phyloP scores from a whole-genome alignment of 176 grass and related monocot genomes.

The Oryza officinalis region DNA sequence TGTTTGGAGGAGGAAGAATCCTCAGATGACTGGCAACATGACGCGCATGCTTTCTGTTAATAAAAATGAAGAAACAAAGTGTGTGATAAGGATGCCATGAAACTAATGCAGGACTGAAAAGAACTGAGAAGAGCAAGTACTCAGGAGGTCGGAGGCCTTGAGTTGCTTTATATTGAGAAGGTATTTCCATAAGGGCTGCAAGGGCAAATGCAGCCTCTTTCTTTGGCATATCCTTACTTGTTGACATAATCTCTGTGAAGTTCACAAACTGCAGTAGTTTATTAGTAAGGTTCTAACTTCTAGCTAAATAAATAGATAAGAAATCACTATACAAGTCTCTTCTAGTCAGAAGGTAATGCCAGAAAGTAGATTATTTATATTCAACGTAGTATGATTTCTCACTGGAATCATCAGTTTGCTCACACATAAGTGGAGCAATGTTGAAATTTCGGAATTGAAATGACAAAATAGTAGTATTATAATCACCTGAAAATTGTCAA shows the following conservation, averaged over 20 bases:
- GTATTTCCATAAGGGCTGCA: conserved; percentile 97
- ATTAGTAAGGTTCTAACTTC: conserved; percentile 11
- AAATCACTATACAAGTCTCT: conserved; percentile 11
- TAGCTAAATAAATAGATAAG: background rate
- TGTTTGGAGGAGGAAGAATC: conserved; percentile 78
- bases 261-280: conserved; percentile 80
- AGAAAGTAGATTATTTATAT: background rate
- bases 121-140: conserved; percentile 46
- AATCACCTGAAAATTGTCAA: conserved; percentile 98
- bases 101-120: conserved; percentile 10
- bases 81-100: background rate
- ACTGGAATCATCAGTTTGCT: background rate
- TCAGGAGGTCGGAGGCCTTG: conserved; percentile 61
- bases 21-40: conserved; percentile 40
- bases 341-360: conserved; percentile 30
- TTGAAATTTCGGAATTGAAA: background rate
- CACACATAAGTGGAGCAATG: background rate
- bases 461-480: conserved; percentile 1
- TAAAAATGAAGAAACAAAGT: background rate
- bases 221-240: conserved; percentile 68
- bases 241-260: conserved; percentile 88
- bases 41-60: conserved; percentile 43
- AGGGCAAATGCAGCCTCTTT: conserved; percentile 91
- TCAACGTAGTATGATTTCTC: background rate
- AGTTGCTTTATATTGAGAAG: conserved; percentile 85